These are phyloP conservation scores for Rubia peregrina DNA, from an alignment of 305 asterid genomes.

Conservation along the genomic window DNA sequence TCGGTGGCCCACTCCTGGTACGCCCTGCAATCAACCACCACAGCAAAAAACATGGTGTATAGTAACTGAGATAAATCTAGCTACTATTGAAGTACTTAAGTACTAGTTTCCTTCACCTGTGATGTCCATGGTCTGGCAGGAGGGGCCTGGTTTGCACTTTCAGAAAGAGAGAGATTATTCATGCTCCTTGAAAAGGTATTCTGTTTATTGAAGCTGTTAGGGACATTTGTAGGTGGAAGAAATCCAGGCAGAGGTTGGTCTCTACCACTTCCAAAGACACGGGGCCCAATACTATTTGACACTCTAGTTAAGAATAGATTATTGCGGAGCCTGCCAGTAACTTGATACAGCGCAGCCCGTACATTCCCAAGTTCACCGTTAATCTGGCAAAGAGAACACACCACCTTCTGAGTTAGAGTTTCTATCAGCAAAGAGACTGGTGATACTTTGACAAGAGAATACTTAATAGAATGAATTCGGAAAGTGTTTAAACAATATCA, in stretches of 20 bases:
- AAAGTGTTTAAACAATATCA: neutral
- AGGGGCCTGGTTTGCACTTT: slow-evolving; percentile 23
- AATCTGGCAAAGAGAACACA: slow-evolving; percentile 38
- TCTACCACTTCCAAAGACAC: slow-evolving; percentile 34
- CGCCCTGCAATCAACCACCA: slow-evolving; percentile 30
- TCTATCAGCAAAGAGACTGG: neutral
- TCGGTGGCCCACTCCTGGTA: slow-evolving; percentile 25
- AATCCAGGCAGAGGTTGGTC: slow-evolving; percentile 32
- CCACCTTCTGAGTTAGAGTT: slow-evolving; percentile 13
- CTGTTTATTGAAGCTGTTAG: slow-evolving; percentile 31
- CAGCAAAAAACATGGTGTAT: slow-evolving; percentile 6
- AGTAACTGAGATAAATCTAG: neutral
- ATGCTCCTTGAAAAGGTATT: slow-evolving; percentile 35
- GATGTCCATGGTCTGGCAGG: slow-evolving; percentile 30
- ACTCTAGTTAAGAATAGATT: slow-evolving; percentile 31
- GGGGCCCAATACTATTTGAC: slow-evolving; percentile 29
- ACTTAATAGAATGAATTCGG: neutral
- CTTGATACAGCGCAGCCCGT: slow-evolving; percentile 53
- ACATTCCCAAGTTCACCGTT: slow-evolving; percentile 58
- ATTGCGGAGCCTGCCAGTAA: slow-evolving; percentile 54
- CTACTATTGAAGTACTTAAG: slow-evolving; percentile 3
- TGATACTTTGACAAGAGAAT: neutral
- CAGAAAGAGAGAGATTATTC: slow-evolving; percentile 41
- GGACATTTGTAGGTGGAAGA: slow-evolving; percentile 27
- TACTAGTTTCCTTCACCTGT: slow-evolving; percentile 27